Percentiles rank a stretch among this genome's conserved stretches.
Evolutionary conservation across 164 flowering plant species (phyloP).

Genomic region (Macadamia integrifolia): DNA sequence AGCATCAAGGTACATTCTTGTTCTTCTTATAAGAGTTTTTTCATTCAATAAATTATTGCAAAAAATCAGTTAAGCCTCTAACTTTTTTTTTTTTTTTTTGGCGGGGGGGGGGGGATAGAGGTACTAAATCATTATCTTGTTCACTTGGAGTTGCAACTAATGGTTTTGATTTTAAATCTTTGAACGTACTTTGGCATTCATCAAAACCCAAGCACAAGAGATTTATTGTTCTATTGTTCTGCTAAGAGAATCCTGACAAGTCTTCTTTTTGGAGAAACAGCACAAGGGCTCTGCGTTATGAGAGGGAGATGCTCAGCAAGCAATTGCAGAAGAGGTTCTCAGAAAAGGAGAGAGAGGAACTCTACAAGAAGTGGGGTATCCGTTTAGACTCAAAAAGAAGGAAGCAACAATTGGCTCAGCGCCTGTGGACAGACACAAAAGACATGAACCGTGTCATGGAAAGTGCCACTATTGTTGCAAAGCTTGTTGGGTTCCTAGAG

Average conservation of each 20-base stretch:
- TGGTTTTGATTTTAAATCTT: too few species aligned
- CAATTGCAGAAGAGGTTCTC: slow-evolving; percentile 61
- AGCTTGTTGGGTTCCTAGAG: slow-evolving; percentile 50
- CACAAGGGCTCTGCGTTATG: slow-evolving; percentile 50
- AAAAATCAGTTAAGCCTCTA: too few species aligned
- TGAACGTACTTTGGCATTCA: too few species aligned
- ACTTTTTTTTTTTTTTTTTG: too few species aligned
- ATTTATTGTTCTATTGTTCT: too few species aligned
- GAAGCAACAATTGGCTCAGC: slow-evolving; percentile 53
- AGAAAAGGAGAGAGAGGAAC: slow-evolving; percentile 48
- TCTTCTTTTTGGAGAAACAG: slow-evolving; percentile 25
- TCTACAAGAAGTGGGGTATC: slow-evolving; percentile 76
- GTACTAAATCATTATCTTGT: too few species aligned
- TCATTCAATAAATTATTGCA: too few species aligned
- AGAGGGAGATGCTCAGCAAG: slow-evolving; percentile 68
- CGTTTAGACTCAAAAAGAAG: slow-evolving; percentile 57
- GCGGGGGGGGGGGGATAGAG: too few species aligned
- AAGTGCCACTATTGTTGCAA: slow-evolving; percentile 74
- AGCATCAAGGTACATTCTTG: slow-evolving; percentile 49
- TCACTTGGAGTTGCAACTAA: too few species aligned
- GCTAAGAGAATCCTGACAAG: too few species aligned
- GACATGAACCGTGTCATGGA: slow-evolving; percentile 58
- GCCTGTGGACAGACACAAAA: slow-evolving; percentile 55
- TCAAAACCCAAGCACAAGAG: too few species aligned
- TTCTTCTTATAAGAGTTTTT: not conserved